Conservation (phyloP, 192 early-diverging fungal genomes). For the Gryganskiella cystojenkinii region DNA sequence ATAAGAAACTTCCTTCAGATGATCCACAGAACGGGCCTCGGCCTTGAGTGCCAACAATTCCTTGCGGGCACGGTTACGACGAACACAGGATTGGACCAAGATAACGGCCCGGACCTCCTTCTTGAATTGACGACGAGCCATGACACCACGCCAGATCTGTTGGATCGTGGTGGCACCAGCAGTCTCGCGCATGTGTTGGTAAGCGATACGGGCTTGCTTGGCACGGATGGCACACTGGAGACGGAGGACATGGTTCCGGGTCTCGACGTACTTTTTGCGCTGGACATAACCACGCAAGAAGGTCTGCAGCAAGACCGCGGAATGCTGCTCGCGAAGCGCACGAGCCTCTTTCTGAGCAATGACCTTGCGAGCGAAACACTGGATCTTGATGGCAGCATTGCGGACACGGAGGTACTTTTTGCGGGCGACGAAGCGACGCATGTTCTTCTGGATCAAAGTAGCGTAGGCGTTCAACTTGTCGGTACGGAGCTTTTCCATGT, state of each 20-base stretch:
- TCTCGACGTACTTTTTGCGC: constrained; percentile 55
- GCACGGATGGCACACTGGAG: constrained; percentile 79
- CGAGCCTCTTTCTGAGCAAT: constrained; percentile 65
- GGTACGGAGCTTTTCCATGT: constrained; percentile 88
- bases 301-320: constrained; percentile 83
- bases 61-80: constrained; percentile 76
- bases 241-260: constrained; percentile 63
- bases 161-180: constrained; percentile 85
- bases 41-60: constrained; percentile 77
- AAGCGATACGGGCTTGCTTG: constrained; percentile 69
- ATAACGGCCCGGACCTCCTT: constrained; percentile 67
- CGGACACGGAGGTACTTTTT: constrained; percentile 66
- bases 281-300: constrained; percentile 73
- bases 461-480: constrained; percentile 86
- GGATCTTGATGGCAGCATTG: constrained; percentile 72
- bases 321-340: constrained; percentile 67
- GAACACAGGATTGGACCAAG: constrained; percentile 84
- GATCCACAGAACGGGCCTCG: constrained; percentile 90
- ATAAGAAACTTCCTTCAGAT: constrained; percentile 94
- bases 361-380: constrained; percentile 71
- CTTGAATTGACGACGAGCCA: constrained; percentile 70
- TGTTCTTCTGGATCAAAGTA: constrained; percentile 90
- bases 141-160: constrained; percentile 70
- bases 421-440: constrained; percentile 75
- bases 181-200: constrained; percentile 66